A percentile compares a stretch with the other conserved stretches of the same genome.
These are phyloP conservation scores for Fragaria iinumae DNA, from an alignment of 306 rosid genomes.

Conservation along the genomic window DNA sequence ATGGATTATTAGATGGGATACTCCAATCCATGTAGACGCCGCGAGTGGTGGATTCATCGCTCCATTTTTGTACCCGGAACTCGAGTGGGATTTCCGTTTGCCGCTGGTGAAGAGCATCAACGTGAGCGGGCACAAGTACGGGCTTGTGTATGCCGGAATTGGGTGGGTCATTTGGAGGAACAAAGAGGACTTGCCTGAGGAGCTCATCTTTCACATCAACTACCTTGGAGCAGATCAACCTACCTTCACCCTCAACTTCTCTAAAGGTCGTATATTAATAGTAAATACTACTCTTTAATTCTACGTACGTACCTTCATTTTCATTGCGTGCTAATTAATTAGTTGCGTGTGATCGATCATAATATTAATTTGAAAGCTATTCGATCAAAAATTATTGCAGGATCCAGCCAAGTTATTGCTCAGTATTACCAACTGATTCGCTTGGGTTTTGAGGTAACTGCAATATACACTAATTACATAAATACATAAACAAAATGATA, in stretches of 20 bases:
- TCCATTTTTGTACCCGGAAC: constrained; percentile 84
- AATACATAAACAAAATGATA: background rate
- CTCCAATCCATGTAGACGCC: constrained; percentile 95
- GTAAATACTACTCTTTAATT: background rate
- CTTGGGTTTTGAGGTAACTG: constrained; percentile 67
- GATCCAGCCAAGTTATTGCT: constrained; percentile 93
- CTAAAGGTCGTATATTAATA: constrained; percentile 48
- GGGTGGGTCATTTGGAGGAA: constrained; percentile 93
- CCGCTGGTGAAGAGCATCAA: constrained; percentile 89
- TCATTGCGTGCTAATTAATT: background rate
- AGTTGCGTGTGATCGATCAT: background rate
- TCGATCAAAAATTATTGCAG: constrained; percentile 36
- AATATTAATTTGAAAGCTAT: background rate
- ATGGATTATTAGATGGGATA: constrained; percentile 51
- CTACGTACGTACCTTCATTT: too few relatives aligned
- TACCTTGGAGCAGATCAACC: constrained; percentile 97
- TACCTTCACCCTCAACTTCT: constrained; percentile 96
- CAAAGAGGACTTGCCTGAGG: constrained; percentile 84
- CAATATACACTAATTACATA: background rate
- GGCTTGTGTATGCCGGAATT: constrained; percentile 87
- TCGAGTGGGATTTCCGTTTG: constrained; percentile 85
- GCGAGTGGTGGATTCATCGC: constrained; percentile 98
- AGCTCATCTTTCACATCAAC: constrained; percentile 91
- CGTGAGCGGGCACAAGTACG: constrained; percentile 93
- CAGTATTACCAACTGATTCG: constrained; percentile 92